A percentile compares a stretch with the other conserved stretches of the same genome.
These are phyloP conservation scores for Xylaria bambusicola DNA, from an alignment of 495 filamentous ascomycete species.

Conservation along the genomic window DNA sequence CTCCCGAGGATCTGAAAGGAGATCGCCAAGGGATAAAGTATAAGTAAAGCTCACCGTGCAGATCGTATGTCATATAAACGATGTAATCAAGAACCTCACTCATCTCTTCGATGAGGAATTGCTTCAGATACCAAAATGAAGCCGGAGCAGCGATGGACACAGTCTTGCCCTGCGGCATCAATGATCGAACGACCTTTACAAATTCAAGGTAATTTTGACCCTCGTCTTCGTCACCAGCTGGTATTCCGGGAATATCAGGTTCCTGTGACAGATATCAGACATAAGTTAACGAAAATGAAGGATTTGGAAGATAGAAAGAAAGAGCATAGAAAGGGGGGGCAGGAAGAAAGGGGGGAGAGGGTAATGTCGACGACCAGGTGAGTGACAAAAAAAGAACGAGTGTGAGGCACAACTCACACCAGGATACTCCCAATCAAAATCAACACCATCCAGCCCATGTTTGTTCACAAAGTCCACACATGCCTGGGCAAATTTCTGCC, in stretches of 20 bases:
- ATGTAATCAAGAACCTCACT: constrained; percentile 32
- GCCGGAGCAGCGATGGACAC: constrained; percentile 31
- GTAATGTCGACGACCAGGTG: too few relatives aligned
- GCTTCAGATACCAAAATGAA: constrained; percentile 28
- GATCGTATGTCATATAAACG: constrained; percentile 37
- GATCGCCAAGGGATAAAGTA: background rate
- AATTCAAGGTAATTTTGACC: constrained; percentile 29
- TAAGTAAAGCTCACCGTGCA: constrained; percentile 20
- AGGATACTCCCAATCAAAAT: constrained; percentile 49
- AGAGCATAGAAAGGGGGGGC: too few relatives aligned
- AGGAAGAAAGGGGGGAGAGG: too few relatives aligned
- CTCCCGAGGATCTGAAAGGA: background rate
- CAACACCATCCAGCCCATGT: constrained; percentile 28
- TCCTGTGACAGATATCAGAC: too few relatives aligned
- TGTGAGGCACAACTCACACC: too few relatives aligned
- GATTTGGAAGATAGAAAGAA: too few relatives aligned
- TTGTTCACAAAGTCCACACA: constrained; percentile 31
- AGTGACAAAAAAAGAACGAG: too few relatives aligned
- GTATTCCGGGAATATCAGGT: constrained; percentile 33
- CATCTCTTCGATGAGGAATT: constrained; percentile 26
- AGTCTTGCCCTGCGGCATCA: constrained; percentile 24
- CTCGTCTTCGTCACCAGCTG: constrained; percentile 21
- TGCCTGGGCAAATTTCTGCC: constrained; percentile 38
- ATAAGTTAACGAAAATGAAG: too few relatives aligned
- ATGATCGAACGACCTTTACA: constrained; percentile 20